Percentiles rank a stretch among this genome's conserved stretches.
Conservation (phyloP, 2,329 filamentous ascomycete species). For the Pseudogymnoascus sp. region DNA sequence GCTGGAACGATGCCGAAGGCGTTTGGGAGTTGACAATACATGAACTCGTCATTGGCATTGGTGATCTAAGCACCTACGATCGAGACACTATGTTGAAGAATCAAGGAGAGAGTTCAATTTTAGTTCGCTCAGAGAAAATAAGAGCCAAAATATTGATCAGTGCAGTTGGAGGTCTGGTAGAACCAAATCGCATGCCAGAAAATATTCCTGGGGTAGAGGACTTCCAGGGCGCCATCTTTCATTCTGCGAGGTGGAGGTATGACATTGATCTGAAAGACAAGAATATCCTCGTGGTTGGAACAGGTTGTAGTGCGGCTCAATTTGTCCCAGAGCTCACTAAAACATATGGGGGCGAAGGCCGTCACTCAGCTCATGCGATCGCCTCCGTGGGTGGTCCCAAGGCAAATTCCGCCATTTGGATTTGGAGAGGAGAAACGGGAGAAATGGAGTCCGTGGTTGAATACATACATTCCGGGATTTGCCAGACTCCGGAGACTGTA, state of each 20-base stretch:
- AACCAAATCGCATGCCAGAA: conserved; percentile 42
- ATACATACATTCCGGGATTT: conserved; percentile 40
- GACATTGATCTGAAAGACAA: conserved; percentile 43
- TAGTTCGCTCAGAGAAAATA: conserved; percentile 41
- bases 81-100: conserved; percentile 34
- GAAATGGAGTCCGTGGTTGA: conserved; percentile 37
- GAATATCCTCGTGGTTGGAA: conserved; percentile 48
- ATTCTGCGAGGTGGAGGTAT: conserved; percentile 49
- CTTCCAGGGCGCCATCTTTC: conserved; percentile 47
- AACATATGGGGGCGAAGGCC: conserved; percentile 36
- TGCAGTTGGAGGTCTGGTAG: conserved; percentile 46
- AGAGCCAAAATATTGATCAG: conserved; percentile 46
- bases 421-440: conserved; percentile 34
- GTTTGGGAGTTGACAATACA: conserved; percentile 46
- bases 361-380: conserved; percentile 52
- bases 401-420: conserved; percentile 27
- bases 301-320: conserved; percentile 49
- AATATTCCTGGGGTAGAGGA: conserved; percentile 42
- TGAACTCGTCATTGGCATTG: conserved; percentile 42
- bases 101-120: conserved; percentile 38
- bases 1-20: conserved; percentile 43
- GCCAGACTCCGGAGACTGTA: conserved; percentile 32
- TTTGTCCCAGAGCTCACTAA: conserved; percentile 43
- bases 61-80: conserved; percentile 42
- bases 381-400: conserved; percentile 46